Conservation (phyloP, 163 green algal species). For the Prototheca cutis region DNA sequence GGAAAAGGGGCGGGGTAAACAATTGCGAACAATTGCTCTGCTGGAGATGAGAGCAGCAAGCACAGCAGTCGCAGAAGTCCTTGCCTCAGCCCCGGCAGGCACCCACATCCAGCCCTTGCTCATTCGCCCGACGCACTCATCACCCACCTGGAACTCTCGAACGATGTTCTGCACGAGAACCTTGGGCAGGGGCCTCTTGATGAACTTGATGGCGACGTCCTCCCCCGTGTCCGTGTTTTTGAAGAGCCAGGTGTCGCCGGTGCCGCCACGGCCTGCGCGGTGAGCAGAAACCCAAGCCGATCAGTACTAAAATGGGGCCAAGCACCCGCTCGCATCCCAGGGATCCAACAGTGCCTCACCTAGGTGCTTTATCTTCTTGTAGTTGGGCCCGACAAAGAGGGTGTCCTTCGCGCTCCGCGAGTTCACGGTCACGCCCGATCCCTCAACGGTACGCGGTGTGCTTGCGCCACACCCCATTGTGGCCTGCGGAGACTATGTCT, state of each 20-base stretch:
- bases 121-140: no score
- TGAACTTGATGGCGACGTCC: conserved; percentile 81
- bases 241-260: conserved; percentile 75
- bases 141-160: conserved; percentile 61
- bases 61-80: no score
- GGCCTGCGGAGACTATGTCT: no score
- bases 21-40: no score
- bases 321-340: background rate
- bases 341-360: conserved; percentile 13
- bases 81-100: no score
- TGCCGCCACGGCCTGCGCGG: conserved; percentile 54
- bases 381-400: conserved; percentile 16
- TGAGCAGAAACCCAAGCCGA: background rate
- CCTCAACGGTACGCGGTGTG: conserved; percentile 9
- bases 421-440: conserved; percentile 1
- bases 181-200: conserved; percentile 76
- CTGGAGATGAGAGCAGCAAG: no score
- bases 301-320: no score
- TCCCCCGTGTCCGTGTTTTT: conserved; percentile 47
- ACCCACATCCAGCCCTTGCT: no score
- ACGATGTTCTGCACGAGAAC: conserved; percentile 70
- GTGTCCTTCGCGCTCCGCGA: background rate
- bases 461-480: conserved; percentile 31
- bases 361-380: conserved; percentile 25
- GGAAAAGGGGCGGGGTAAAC: no score